Conservation (phyloP, 768 basidiomycete genomes). For the Serpula lacrymans region DNA sequence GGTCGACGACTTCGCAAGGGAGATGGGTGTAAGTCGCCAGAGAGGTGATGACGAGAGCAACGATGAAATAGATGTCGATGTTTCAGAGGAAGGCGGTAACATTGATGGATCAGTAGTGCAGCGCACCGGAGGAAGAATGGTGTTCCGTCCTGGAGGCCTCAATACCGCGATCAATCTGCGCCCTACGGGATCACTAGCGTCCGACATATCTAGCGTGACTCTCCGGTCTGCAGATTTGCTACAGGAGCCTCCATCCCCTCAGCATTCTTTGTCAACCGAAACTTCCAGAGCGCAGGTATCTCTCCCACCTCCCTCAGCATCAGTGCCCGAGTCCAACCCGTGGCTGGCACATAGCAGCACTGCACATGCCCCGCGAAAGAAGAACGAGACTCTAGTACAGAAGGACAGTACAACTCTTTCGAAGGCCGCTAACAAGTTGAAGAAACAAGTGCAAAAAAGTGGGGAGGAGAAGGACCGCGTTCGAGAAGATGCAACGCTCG, state of each 20-base stretch:
- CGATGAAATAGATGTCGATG: conserved; percentile 24
- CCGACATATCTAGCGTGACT: conserved; percentile 68
- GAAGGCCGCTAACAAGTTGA: conserved; percentile 73
- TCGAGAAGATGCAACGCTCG: conserved; percentile 73
- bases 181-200: conserved; percentile 32
- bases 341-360: conserved; percentile 60
- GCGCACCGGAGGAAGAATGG: conserved; percentile 66
- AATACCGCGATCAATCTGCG: conserved; percentile 3
- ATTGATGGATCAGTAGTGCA: conserved; percentile 34
- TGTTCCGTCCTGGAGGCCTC: conserved; percentile 50
- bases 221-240: conserved; percentile 56
- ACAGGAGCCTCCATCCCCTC: conserved; percentile 25
- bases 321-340: conserved; percentile 53
- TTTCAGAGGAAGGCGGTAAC: conserved; percentile 20
- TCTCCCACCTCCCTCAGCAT: conserved; percentile 13
- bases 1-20: conserved; percentile 70
- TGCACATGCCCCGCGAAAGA: conserved; percentile 57
- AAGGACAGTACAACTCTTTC: conserved; percentile 58
- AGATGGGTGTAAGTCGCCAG: conserved; percentile 50
- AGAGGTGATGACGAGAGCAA: conserved; percentile 30
- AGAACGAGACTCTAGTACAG: conserved; percentile 68
- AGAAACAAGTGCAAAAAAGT: conserved; percentile 58
- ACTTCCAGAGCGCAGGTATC: conserved; percentile 10
- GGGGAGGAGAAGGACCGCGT: conserved; percentile 56
- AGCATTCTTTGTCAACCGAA: conserved; percentile 5